These are phyloP conservation scores for Funneliformis caledonium DNA, from an alignment of 371 early-diverging fungal genomes.

Conservation along the genomic window DNA sequence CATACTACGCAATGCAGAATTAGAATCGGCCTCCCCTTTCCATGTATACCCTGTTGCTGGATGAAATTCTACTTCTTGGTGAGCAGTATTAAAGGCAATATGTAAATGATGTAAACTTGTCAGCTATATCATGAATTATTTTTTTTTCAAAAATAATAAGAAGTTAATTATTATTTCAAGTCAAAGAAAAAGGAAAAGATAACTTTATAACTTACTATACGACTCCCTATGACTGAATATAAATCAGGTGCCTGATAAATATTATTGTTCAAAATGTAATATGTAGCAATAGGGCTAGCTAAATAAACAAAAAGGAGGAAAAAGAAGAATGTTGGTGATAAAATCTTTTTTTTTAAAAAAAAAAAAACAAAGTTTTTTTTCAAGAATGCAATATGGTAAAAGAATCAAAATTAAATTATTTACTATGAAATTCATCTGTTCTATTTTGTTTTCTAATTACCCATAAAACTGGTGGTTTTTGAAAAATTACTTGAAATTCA, in stretches of 20 bases:
- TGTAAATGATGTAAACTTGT: constrained; percentile 73
- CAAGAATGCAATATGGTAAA: no score
- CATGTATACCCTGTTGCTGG: constrained; percentile 80
- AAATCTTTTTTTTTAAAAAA: no score
- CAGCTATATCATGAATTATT: constrained; percentile 49
- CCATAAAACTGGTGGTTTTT: constrained; percentile 78
- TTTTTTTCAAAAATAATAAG: not conserved
- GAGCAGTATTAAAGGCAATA: constrained; percentile 71
- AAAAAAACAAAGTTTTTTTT: no score
- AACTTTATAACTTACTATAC: constrained; percentile 66
- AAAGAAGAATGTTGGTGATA: not conserved
- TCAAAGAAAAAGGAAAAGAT: not conserved
- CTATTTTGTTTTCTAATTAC: constrained; percentile 84
- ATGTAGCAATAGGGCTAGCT: constrained; percentile 75
- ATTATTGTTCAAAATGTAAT: constrained; percentile 89
- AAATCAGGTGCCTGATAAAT: constrained; percentile 93
- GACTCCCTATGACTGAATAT: constrained; percentile 78
- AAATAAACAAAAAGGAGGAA: not conserved
- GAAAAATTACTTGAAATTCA: constrained; percentile 81
- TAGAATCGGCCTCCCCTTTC: constrained; percentile 47
- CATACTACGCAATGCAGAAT: not conserved
- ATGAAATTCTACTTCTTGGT: constrained; percentile 69
- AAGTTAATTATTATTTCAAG: not conserved
- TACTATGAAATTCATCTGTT: constrained; percentile 56
- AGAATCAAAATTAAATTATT: not conserved